These are phyloP conservation scores for Huntiella savannae DNA, from an alignment of 2,329 filamentous ascomycete species.

Conservation along the genomic window DNA sequence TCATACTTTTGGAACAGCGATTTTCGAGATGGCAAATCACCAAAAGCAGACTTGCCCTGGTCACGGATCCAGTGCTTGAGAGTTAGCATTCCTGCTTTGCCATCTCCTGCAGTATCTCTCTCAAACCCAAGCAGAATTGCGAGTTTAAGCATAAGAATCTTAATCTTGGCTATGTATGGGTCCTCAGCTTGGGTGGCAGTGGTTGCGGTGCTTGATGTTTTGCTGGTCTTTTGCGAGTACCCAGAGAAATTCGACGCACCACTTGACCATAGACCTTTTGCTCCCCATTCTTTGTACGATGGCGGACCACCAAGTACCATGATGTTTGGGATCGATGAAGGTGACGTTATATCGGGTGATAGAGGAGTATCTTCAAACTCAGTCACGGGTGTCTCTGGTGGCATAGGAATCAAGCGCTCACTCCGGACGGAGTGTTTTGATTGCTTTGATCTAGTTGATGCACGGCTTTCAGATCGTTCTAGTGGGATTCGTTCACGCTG, in stretches of 20 bases:
- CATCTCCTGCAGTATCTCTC: slow-evolving; percentile 31
- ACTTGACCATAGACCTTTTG: slow-evolving; percentile 58
- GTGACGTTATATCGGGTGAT: slow-evolving; percentile 58
- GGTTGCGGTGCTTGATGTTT: slow-evolving; percentile 53
- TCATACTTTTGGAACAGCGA: slow-evolving; percentile 62
- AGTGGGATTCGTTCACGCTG: neutral
- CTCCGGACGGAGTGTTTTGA: slow-evolving; percentile 27
- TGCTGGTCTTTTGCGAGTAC: slow-evolving; percentile 52
- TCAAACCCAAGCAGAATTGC: slow-evolving; percentile 70
- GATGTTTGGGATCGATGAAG: slow-evolving; percentile 53
- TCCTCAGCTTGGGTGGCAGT: slow-evolving; percentile 53
- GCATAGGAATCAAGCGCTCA: slow-evolving; percentile 25
- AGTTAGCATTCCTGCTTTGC: slow-evolving; percentile 28
- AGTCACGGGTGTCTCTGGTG: slow-evolving; percentile 79
- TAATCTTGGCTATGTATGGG: slow-evolving; percentile 56
- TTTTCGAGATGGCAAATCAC: slow-evolving; percentile 48
- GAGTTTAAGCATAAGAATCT: slow-evolving; percentile 63
- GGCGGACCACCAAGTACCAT: slow-evolving; percentile 52
- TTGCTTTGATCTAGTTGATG: slow-evolving; percentile 31
- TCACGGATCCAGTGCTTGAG: slow-evolving; percentile 60
- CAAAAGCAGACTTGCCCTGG: slow-evolving; percentile 61
- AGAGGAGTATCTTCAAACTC: slow-evolving; percentile 84
- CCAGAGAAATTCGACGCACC: slow-evolving; percentile 60
- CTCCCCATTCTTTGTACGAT: slow-evolving; percentile 13
- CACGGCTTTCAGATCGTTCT: slow-evolving; percentile 22